phyloP scores from a whole-genome alignment of 2,329 filamentous ascomycete species.

The Fusarium succisae region DNA sequence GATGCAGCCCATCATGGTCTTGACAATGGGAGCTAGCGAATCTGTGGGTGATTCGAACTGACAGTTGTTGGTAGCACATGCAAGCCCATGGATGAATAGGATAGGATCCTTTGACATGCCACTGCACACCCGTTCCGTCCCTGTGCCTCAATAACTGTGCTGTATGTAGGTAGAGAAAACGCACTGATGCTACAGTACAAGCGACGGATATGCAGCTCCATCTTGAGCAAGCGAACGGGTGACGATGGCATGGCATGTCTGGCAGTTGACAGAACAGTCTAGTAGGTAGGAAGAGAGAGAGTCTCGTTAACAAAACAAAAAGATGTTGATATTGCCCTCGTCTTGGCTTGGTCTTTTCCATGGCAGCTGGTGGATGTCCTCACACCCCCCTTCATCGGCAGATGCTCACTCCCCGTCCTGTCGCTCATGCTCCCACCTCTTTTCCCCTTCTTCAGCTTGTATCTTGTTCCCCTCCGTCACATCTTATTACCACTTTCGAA shows the following conservation, averaged over 20 bases:
- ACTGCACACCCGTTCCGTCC: slow-evolving; percentile 12
- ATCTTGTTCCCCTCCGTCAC: neutral
- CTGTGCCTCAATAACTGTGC: slow-evolving; percentile 6
- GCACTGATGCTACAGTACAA: slow-evolving; percentile 22
- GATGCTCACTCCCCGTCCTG: slow-evolving; percentile 6
- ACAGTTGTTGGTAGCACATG: slow-evolving; percentile 29
- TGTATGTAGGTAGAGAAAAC: neutral
- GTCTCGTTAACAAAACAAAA: neutral
- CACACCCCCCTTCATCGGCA: slow-evolving; percentile 10
- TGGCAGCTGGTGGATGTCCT: neutral
- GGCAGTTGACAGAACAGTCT: neutral
- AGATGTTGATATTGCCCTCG: slow-evolving; percentile 7
- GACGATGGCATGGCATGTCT: neutral
- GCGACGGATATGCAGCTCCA: slow-evolving; percentile 29
- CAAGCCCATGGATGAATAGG: neutral
- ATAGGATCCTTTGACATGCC: slow-evolving; percentile 19
- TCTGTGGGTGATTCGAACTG: slow-evolving; percentile 17
- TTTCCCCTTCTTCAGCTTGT: slow-evolving; percentile 10
- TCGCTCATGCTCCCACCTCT: slow-evolving; percentile 16
- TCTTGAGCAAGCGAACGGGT: slow-evolving; percentile 22
- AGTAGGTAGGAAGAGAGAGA: neutral
- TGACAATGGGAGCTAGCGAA: neutral
- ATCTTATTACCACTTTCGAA: slow-evolving; percentile 21
- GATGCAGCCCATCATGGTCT: slow-evolving; percentile 11
- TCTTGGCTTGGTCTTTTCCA: neutral